Conservation (phyloP, 768 basidiomycete species). For the Panaeolus papilionaceus region DNA sequence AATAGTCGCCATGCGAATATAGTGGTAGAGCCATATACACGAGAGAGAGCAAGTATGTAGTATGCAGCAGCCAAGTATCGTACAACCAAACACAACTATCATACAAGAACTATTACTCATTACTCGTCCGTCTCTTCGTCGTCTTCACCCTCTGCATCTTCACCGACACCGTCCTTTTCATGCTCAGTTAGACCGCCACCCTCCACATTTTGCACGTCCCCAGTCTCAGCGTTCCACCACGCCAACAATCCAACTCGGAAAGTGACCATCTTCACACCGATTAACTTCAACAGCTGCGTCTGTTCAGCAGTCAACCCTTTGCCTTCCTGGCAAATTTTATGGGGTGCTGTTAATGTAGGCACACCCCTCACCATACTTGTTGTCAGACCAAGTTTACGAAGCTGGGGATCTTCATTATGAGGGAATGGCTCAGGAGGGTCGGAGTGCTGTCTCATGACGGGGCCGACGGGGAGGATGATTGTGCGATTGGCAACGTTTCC, state of each 20-base stretch:
- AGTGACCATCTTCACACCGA: slow-evolving; percentile 87
- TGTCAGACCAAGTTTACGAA: slow-evolving; percentile 88
- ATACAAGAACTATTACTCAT: not conserved
- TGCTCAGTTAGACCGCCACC: slow-evolving; percentile 46
- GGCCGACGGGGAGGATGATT: slow-evolving; percentile 80
- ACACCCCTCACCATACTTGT: slow-evolving; percentile 89
- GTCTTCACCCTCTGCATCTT: slow-evolving; percentile 44
- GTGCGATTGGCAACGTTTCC: slow-evolving; percentile 82
- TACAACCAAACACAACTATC: slow-evolving; percentile 13
- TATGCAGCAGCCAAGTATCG: not conserved
- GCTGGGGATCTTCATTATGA: slow-evolving; percentile 96
- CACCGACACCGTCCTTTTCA: slow-evolving; percentile 38
- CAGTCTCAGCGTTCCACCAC: slow-evolving; percentile 74
- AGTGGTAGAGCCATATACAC: slow-evolving; percentile 8
- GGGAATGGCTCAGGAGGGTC: slow-evolving; percentile 91
- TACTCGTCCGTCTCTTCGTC: slow-evolving; percentile 29
- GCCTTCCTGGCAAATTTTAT: slow-evolving; percentile 85
- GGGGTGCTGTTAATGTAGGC: slow-evolving; percentile 80
- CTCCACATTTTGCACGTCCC: slow-evolving; percentile 67
- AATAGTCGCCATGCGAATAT: slow-evolving; percentile 9
- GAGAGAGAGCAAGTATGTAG: slow-evolving; percentile 8
- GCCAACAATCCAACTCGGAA: slow-evolving; percentile 77
- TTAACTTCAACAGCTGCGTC: slow-evolving; percentile 90
- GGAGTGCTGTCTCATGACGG: slow-evolving; percentile 81
- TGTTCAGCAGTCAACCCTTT: slow-evolving; percentile 84